A percentile compares a stretch with the other conserved stretches of the same genome.
Conservation (phyloP, 2,329 filamentous ascomycete genomes). For the Sporothrix brasiliensis region DNA sequence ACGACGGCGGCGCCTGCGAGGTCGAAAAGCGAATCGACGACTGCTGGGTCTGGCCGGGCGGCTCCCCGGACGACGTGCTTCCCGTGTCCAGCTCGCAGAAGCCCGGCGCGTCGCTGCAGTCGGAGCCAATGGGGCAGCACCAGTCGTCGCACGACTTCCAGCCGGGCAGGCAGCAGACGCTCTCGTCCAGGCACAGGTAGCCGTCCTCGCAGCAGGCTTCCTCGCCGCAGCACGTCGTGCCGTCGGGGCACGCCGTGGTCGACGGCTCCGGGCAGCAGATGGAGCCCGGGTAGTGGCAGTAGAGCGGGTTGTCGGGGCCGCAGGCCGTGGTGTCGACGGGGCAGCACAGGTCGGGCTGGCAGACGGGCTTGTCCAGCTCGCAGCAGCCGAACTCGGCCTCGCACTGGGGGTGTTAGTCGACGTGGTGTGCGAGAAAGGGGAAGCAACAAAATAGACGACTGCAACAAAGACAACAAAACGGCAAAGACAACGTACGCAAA, state of each 20-base stretch:
- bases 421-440: too few species aligned
- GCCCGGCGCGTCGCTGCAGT: not conserved
- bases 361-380: too few species aligned
- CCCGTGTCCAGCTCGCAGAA: conserved; percentile 9
- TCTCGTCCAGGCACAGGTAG: not conserved
- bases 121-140: conserved; percentile 14
- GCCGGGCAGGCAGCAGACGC: not conserved
- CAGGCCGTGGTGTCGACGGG: not conserved
- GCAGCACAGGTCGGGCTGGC: not conserved
- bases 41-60: not conserved
- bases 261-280: conserved; percentile 21
- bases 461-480: too few species aligned
- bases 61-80: not conserved
- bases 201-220: conserved; percentile 15
- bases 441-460: too few species aligned
- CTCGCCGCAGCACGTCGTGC: not conserved
- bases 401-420: too few species aligned
- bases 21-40: not conserved
- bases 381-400: too few species aligned
- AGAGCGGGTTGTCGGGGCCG: not conserved
- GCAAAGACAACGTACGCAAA: too few species aligned
- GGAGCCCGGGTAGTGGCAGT: not conserved
- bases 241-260: not conserved
- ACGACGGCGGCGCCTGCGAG: too few species aligned
- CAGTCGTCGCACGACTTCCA: not conserved